These are phyloP conservation scores for Phytophthora chlamydospora DNA, from an alignment of 352 stramenopile species.

Conservation along the genomic window DNA sequence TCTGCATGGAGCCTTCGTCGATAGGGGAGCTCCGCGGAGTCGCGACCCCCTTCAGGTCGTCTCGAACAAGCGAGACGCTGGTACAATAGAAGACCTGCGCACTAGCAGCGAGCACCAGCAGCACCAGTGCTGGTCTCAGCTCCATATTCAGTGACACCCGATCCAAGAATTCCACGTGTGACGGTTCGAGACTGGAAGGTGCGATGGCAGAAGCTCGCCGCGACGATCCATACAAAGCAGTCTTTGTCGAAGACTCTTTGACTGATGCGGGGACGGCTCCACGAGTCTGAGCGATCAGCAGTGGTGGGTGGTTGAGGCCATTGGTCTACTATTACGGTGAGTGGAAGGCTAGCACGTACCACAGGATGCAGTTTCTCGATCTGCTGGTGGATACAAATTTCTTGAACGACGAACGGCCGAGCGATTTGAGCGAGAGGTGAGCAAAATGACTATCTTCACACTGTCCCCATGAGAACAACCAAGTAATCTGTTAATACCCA, in stretches of 20 bases:
- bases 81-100: neutral
- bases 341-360: neutral
- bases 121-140: neutral
- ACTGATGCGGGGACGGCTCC: constrained; percentile 7
- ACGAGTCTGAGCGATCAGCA: constrained; percentile 3
- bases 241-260: too few relatives aligned
- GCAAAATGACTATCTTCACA: neutral
- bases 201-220: neutral
- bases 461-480: too few relatives aligned
- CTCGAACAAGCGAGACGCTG: constrained; percentile 23
- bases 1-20: constrained; percentile 37
- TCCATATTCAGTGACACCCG: constrained; percentile 4
- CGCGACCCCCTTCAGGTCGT: constrained; percentile 29
- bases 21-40: constrained; percentile 25
- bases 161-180: neutral
- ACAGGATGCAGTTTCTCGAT: constrained; percentile 13
- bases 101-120: constrained; percentile 14
- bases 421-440: constrained; percentile 7
- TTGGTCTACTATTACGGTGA: neutral
- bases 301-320: neutral
- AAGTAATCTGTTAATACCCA: neutral
- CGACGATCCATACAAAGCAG: constrained; percentile 13
- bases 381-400: constrained; percentile 9
- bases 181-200: constrained; percentile 1
- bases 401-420: constrained; percentile 6